Conservation (phyloP, 345 rosid genomes). For the Gossypium herbaceum region DNA sequence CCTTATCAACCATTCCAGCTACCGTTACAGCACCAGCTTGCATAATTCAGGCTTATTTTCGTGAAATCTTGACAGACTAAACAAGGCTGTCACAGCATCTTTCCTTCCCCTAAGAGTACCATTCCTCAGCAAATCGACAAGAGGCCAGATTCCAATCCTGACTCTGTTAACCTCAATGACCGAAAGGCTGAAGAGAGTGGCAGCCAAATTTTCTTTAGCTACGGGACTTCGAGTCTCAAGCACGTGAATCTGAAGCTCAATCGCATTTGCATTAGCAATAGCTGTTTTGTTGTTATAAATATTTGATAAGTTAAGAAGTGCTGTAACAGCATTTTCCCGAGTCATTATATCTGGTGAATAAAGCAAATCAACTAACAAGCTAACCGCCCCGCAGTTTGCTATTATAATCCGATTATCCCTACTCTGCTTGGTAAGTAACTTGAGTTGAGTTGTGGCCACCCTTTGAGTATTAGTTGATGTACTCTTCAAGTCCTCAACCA, state of each 20-base stretch:
- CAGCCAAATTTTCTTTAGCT: conserved; percentile 61
- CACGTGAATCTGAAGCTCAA: conserved; percentile 71
- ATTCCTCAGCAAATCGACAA: conserved; percentile 73
- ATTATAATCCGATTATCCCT: conserved; percentile 78
- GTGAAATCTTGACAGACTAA: conserved; percentile 70
- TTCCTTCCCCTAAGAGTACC: conserved; percentile 87
- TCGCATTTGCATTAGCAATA: conserved; percentile 74
- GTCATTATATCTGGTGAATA: conserved; percentile 46
- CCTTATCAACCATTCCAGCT: conserved; percentile 71
- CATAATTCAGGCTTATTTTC: conserved; percentile 78
- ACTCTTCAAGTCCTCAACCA: conserved; percentile 61
- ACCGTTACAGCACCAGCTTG: conserved; percentile 74
- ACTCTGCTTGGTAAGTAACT: conserved; percentile 73
- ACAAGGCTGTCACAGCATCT: conserved; percentile 72
- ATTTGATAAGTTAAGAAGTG: conserved; percentile 67
- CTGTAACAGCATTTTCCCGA: conserved; percentile 83
- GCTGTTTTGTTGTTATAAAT: conserved; percentile 71
- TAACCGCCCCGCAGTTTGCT: conserved; percentile 67
- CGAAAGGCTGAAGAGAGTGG: conserved; percentile 1
- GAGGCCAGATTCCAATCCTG: conserved; percentile 75
- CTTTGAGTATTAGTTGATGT: conserved; percentile 55
- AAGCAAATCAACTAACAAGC: conserved; percentile 55
- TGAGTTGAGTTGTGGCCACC: conserved; percentile 51
- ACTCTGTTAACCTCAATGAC: conserved; percentile 66
- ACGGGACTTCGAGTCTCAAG: conserved; percentile 74